A percentile compares a stretch with the other conserved stretches of the same genome.
Conservation (phyloP, 1,139 yeast genomes). For the Yarrowia galli region DNA sequence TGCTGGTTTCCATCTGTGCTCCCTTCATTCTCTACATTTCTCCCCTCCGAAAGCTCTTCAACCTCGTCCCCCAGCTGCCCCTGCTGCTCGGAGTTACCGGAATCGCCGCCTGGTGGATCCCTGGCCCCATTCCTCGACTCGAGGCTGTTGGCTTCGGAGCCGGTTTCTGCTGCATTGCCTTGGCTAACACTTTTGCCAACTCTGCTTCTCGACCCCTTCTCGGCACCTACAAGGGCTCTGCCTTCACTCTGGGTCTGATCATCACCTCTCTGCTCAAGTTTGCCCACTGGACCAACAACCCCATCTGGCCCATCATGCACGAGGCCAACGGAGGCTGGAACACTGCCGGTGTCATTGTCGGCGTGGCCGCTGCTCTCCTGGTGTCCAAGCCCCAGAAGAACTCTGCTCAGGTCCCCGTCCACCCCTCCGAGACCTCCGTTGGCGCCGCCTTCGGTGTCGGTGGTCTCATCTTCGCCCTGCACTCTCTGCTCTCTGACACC, state of each 20-base stretch:
- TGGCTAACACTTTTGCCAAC: constrained; percentile 65
- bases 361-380: constrained; percentile 66
- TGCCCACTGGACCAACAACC: constrained; percentile 83
- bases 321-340: constrained; percentile 86
- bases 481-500: constrained; percentile 81
- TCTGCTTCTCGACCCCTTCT: constrained; percentile 56
- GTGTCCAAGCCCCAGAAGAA: constrained; percentile 54
- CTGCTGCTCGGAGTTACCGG: constrained; percentile 69
- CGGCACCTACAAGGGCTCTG: constrained; percentile 61
- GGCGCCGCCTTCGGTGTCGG: constrained; percentile 77
- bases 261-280: constrained; percentile 77
- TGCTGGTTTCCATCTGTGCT: constrained; percentile 63
- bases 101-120: constrained; percentile 73
- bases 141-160: constrained; percentile 71
- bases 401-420: constrained; percentile 44
- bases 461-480: constrained; percentile 72
- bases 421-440: constrained; percentile 50
- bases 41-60: constrained; percentile 58
- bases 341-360: constrained; percentile 70
- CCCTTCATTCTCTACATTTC: constrained; percentile 66
- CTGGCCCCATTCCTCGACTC: constrained; percentile 73
- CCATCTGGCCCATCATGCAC: constrained; percentile 96
- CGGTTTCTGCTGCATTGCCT: constrained; percentile 66
- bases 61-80: constrained; percentile 60
- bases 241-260: constrained; percentile 76